A percentile compares a stretch with the other conserved stretches of the same genome.
Conservation (phyloP, 108 stramenopile species). For the Nitzschia putrida region DNA sequence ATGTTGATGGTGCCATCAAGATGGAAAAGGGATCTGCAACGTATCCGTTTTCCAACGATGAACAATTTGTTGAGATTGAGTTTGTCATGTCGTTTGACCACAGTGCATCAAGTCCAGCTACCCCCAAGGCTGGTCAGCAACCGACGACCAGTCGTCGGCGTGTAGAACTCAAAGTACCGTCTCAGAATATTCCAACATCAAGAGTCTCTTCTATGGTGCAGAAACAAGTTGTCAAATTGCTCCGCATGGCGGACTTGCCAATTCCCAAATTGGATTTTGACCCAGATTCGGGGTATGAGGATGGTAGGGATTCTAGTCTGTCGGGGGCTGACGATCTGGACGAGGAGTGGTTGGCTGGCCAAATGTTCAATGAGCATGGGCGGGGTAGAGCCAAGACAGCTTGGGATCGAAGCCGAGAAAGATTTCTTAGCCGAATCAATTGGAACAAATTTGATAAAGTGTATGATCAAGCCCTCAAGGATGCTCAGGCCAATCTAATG, state of each 20-base stretch:
- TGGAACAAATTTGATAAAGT: conserved; percentile 39
- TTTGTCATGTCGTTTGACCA: conserved; percentile 43
- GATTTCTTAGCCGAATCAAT: conserved; percentile 42
- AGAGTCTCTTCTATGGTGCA: conserved; percentile 32
- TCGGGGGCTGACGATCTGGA: conserved; percentile 28
- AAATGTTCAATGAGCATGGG: not conserved
- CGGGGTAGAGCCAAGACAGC: conserved; percentile 26
- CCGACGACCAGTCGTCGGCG: conserved; percentile 43
- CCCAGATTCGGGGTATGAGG: conserved; percentile 27
- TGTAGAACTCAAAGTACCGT: conserved; percentile 48
- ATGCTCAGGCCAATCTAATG: conserved; percentile 43
- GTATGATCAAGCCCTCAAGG: conserved; percentile 45
- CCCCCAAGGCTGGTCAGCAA: conserved; percentile 1
- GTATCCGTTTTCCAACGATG: conserved; percentile 29
- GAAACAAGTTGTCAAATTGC: conserved; percentile 55
- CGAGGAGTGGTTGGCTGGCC: conserved; percentile 31
- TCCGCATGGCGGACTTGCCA: conserved; percentile 69
- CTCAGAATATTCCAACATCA: conserved; percentile 20
- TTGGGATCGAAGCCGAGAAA: conserved; percentile 45
- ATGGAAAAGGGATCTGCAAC: conserved; percentile 14
- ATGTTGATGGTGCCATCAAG: conserved; percentile 54
- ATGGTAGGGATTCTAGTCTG: not conserved
- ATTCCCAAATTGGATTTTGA: conserved; percentile 19
- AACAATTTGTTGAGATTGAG: conserved; percentile 40
- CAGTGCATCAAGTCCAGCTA: not conserved